Evolutionary conservation across 1,284 basidiomycete species (phyloP).

Genomic region (Pseudozyma sp.): DNA sequence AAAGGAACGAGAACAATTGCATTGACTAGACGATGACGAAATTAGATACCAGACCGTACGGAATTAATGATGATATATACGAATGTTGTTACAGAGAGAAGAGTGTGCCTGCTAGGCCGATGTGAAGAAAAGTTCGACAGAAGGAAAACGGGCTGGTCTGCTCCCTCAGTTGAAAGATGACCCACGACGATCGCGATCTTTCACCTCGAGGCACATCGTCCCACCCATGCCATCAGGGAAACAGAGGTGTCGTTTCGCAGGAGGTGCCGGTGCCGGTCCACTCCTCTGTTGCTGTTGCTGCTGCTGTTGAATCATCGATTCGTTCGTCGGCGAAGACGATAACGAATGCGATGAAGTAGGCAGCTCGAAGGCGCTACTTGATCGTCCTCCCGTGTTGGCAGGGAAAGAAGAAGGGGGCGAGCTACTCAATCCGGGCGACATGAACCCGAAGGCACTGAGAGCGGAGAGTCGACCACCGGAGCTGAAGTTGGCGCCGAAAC

Average conservation of each 20-base stretch:
- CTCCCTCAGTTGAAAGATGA: constrained; percentile 38
- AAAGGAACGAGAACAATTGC: constrained; percentile 1
- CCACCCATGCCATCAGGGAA: constrained; percentile 51
- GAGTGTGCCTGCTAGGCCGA: no score
- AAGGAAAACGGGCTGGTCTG: no score
- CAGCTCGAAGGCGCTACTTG: constrained; percentile 18
- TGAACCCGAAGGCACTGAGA: constrained; percentile 45
- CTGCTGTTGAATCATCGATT: background rate
- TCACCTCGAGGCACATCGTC: constrained; percentile 45
- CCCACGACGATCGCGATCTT: constrained; percentile 40
- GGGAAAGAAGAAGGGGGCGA: constrained; percentile 29
- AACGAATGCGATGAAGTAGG: constrained; percentile 19
- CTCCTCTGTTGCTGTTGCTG: background rate
- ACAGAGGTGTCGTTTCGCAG: constrained; percentile 39
- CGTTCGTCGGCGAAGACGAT: constrained; percentile 5
- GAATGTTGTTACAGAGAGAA: no score
- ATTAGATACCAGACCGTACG: background rate
- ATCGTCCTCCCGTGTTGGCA: no score
- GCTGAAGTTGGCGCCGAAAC: constrained; percentile 34
- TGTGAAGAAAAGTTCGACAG: no score
- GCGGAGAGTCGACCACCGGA: constrained; percentile 38
- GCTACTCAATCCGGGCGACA: constrained; percentile 28
- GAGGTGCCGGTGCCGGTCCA: no score
- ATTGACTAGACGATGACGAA: background rate
- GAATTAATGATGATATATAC: background rate